Conservation (phyloP, 2,329 filamentous ascomycete species). For the Sporothrix pallida region DNA sequence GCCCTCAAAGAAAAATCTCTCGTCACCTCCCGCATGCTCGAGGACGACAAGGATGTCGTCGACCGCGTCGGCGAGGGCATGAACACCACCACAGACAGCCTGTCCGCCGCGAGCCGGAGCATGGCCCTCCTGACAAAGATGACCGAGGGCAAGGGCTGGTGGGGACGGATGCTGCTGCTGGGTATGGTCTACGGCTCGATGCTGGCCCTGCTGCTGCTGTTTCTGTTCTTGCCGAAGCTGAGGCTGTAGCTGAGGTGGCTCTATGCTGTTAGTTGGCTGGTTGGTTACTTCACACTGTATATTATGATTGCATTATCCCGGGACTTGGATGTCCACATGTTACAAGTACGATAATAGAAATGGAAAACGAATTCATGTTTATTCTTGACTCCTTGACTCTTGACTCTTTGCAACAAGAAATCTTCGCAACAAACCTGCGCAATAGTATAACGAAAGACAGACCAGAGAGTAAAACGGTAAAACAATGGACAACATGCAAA, state of each 20-base stretch:
- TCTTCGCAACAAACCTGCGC: not conserved
- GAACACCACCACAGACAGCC: conserved; percentile 74
- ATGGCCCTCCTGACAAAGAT: conserved; percentile 80
- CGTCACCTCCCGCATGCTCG: conserved; percentile 73
- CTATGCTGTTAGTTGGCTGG: not conserved
- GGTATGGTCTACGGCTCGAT: conserved; percentile 82
- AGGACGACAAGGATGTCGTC: conserved; percentile 73
- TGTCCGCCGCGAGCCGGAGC: conserved; percentile 75
- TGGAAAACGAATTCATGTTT: conserved; percentile 14
- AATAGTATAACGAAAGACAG: not conserved
- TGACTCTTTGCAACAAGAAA: not conserved
- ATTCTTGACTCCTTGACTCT: no score
- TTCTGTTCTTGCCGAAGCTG: conserved; percentile 86
- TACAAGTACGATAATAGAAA: conserved; percentile 7
- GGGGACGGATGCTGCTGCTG: conserved; percentile 82
- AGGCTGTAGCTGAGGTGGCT: conserved; percentile 47
- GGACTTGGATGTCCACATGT: not conserved
- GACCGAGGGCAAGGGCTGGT: conserved; percentile 89
- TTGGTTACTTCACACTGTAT: not conserved
- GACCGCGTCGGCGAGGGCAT: conserved; percentile 74
- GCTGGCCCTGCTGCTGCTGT: conserved; percentile 76
- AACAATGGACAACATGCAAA: not conserved
- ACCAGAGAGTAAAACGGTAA: not conserved
- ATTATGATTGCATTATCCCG: not conserved
- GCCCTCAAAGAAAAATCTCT: conserved; percentile 77